phyloP scores from a whole-genome alignment of 306 rosid genomes.

The Rosa rugosa region DNA sequence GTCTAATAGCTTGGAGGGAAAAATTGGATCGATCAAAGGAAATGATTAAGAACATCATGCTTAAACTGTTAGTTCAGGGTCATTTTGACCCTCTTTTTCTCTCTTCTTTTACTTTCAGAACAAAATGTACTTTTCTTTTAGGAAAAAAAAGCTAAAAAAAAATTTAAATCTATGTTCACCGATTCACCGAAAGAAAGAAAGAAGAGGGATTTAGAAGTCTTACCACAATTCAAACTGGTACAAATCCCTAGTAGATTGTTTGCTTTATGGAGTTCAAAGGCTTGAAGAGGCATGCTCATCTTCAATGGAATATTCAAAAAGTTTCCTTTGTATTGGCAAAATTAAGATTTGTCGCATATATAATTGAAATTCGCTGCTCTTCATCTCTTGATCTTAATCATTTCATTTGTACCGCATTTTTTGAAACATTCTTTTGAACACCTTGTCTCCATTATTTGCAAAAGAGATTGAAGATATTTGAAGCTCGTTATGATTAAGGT shows the following conservation, averaged over 20 bases:
- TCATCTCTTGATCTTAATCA: too few relatives aligned
- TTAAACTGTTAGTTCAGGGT: conserved; percentile 1
- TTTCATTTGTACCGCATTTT: too few relatives aligned
- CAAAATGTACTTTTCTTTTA: neutral
- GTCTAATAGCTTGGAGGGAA: conserved; percentile 6
- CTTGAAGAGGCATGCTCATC: neutral
- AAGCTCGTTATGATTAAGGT: too few relatives aligned
- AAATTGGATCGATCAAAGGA: conserved; percentile 7
- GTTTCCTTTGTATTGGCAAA: neutral
- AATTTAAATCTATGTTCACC: neutral
- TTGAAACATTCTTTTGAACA: too few relatives aligned
- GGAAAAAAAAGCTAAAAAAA: neutral
- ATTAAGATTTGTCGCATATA: neutral
- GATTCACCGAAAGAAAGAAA: neutral
- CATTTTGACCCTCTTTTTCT: conserved; percentile 6
- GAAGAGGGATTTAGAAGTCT: neutral
- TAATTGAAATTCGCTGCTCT: neutral
- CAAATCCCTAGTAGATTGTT: neutral
- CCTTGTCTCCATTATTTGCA: too few relatives aligned
- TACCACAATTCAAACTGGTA: neutral
- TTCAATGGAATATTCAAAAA: neutral
- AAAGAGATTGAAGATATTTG: too few relatives aligned
- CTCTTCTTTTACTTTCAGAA: neutral
- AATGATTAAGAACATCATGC: conserved; percentile 22
- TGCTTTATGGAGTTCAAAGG: neutral